A percentile compares a stretch with the other conserved stretches of the same genome.
Evolutionary conservation across 2,329 filamentous ascomycete genomes (phyloP).

Genomic region (Botrytis byssoidea): DNA sequence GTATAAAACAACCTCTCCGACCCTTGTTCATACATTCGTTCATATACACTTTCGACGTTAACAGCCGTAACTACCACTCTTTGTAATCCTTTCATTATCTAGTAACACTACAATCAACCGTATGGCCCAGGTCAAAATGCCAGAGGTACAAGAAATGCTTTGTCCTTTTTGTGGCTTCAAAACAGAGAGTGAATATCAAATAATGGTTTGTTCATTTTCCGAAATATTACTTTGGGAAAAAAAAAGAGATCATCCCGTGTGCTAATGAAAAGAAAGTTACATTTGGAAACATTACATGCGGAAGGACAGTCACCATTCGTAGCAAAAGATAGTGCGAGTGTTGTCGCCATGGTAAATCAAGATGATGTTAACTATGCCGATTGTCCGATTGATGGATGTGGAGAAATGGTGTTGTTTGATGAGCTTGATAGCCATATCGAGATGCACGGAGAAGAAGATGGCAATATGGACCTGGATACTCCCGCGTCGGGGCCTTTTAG

Average conservation of each 20-base stretch:
- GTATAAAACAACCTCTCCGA: neutral
- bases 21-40: neutral
- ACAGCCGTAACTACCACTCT: conserved; percentile 7
- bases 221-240: conserved; percentile 22
- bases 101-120: neutral
- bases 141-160: conserved; percentile 19
- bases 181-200: conserved; percentile 40
- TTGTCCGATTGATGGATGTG: conserved; percentile 58
- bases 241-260: neutral
- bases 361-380: conserved; percentile 47
- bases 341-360: conserved; percentile 28
- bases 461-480: conserved; percentile 25
- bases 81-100: conserved; percentile 8
- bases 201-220: conserved; percentile 39
- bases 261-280: conserved; percentile 31
- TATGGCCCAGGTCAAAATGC: neutral
- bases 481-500: neutral
- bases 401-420: conserved; percentile 52
- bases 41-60: conserved; percentile 6
- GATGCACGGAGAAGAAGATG: conserved; percentile 46
- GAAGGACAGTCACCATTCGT: conserved; percentile 38
- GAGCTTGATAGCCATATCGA: conserved; percentile 60
- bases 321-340: conserved; percentile 34
- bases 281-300: conserved; percentile 38
- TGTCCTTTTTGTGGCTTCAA: conserved; percentile 46